phyloP scores from a whole-genome alignment of 352 stramenopile species.

The Globisporangium abappressorium region DNA sequence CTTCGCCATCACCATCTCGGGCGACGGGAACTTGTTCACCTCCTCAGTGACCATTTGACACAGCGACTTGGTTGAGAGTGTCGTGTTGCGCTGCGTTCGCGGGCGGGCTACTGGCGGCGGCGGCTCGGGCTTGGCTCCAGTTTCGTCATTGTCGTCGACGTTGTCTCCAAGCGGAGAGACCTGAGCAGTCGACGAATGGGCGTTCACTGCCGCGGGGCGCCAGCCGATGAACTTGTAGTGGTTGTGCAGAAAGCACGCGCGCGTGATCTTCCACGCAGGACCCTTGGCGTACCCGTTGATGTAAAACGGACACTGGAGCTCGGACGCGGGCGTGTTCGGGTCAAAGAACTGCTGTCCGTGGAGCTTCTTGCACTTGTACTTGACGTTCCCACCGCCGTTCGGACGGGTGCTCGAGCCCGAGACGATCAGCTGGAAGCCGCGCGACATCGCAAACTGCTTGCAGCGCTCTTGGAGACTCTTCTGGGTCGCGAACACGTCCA shows the following conservation, averaged over 20 bases:
- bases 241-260: constrained; percentile 75
- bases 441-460: constrained; percentile 75
- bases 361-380: constrained; percentile 82
- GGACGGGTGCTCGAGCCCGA: constrained; percentile 59
- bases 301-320: constrained; percentile 77
- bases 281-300: constrained; percentile 76
- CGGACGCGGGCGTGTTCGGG: constrained; percentile 35
- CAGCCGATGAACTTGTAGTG: constrained; percentile 86
- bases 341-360: constrained; percentile 79
- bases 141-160: background rate
- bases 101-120: background rate
- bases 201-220: constrained; percentile 21
- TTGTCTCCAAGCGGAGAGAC: background rate
- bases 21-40: constrained; percentile 55
- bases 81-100: constrained; percentile 69
- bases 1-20: constrained; percentile 58
- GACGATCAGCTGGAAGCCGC: constrained; percentile 73
- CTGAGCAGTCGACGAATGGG: background rate
- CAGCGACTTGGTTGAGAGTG: constrained; percentile 72
- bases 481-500: constrained; percentile 58
- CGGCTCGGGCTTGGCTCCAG: background rate
- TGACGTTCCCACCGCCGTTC: constrained; percentile 76
- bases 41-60: constrained; percentile 75
- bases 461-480: constrained; percentile 68
- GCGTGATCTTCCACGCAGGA: constrained; percentile 69